phyloP scores from a whole-genome alignment of 768 basidiomycete species.

The Suillus subaureus region DNA sequence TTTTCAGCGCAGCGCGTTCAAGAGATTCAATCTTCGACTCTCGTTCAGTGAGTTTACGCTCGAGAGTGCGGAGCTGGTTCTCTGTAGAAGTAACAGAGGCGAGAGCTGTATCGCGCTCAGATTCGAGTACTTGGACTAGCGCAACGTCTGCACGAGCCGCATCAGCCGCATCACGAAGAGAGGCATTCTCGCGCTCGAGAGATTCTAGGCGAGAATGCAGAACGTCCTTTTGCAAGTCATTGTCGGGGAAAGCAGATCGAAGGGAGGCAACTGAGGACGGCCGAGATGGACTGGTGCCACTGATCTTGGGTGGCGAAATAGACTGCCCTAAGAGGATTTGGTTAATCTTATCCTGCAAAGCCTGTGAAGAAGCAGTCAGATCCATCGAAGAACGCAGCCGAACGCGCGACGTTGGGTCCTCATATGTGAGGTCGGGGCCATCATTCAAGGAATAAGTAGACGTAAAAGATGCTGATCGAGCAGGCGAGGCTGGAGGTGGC shows the following conservation, averaged over 20 bases:
- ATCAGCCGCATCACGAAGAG: slow-evolving; percentile 45
- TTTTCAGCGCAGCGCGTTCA: slow-evolving; percentile 44
- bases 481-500: slow-evolving; percentile 78
- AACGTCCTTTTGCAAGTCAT: slow-evolving; percentile 12
- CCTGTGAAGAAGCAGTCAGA: slow-evolving; percentile 41
- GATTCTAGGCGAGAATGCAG: slow-evolving; percentile 49
- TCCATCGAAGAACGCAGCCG: slow-evolving; percentile 31
- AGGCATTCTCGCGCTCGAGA: slow-evolving; percentile 71
- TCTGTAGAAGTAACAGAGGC: slow-evolving; percentile 46
- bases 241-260: slow-evolving; percentile 42
- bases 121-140: slow-evolving; percentile 35
- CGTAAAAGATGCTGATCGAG: slow-evolving; percentile 32
- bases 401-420: slow-evolving; percentile 16
- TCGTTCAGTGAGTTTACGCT: slow-evolving; percentile 47
- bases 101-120: slow-evolving; percentile 47
- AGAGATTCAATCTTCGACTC: slow-evolving; percentile 47
- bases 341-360: slow-evolving; percentile 53
- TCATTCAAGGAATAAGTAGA: slow-evolving; percentile 44
- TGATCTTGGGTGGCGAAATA: slow-evolving; percentile 2
- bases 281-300: slow-evolving; percentile 16
- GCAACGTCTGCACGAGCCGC: slow-evolving; percentile 25
- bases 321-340: slow-evolving; percentile 41
- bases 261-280: slow-evolving; percentile 31
- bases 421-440: slow-evolving; percentile 14
- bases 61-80: slow-evolving; percentile 40